Evolutionary conservation across 768 basidiomycete species (phyloP).

Genomic region (Phaeotremella fagi): DNA sequence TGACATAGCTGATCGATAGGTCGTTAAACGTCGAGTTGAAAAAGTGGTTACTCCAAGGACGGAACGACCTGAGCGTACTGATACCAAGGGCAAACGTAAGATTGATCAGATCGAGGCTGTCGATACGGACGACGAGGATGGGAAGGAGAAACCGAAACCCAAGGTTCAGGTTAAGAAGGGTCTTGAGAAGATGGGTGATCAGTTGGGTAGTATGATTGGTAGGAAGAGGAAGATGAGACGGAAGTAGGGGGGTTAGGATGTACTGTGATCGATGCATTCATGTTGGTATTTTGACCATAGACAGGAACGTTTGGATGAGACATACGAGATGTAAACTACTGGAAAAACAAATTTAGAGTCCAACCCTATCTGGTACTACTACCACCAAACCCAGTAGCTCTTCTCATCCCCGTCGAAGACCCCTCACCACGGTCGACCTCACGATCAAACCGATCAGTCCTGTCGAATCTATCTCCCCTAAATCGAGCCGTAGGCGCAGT

Average conservation of each 20-base stretch:
- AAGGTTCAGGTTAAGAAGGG: constrained; percentile 5
- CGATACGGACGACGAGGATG: constrained; percentile 32
- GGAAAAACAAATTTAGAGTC: too few relatives aligned
- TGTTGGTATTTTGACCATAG: not conserved
- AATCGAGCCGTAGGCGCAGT: constrained; percentile 4
- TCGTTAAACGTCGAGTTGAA: constrained; percentile 68
- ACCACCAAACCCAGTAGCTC: constrained; percentile 74
- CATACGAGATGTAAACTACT: too few relatives aligned
- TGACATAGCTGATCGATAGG: constrained; percentile 16
- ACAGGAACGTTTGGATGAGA: not conserved
- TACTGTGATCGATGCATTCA: not conserved
- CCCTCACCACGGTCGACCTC: constrained; percentile 64
- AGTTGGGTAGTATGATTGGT: constrained; percentile 68
- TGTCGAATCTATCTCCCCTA: constrained; percentile 29
- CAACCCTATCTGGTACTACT: constrained; percentile 60
- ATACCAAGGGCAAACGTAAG: constrained; percentile 22
- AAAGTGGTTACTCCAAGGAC: constrained; percentile 42
- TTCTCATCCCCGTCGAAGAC: constrained; percentile 67
- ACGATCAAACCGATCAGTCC: constrained; percentile 7
- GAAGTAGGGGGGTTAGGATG: constrained; percentile 40
- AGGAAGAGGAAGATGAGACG: constrained; percentile 72
- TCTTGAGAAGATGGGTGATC: constrained; percentile 47
- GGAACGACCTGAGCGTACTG: constrained; percentile 2
- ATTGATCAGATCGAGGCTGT: constrained; percentile 20
- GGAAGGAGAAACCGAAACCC: constrained; percentile 4